Conservation (phyloP, 345 rosid genomes). For the Gossypioides kirkii region DNA sequence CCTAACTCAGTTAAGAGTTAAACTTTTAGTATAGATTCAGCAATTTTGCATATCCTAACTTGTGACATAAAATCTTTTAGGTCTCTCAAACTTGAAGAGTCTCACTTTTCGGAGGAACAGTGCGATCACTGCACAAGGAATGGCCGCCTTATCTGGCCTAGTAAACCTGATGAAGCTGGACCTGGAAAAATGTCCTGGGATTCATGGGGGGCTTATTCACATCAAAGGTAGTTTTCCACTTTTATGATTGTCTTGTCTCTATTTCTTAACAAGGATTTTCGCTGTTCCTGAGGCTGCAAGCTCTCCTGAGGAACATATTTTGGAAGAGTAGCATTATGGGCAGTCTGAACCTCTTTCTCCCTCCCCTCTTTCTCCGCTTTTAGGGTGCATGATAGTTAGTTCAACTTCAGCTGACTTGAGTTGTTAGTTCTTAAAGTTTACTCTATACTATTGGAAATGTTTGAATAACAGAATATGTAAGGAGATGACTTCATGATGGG, state of each 20-base stretch:
- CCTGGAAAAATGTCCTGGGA: constrained; percentile 82
- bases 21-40: not conserved
- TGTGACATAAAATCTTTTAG: constrained; percentile 37
- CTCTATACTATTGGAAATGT: not conserved
- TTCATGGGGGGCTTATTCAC: constrained; percentile 69
- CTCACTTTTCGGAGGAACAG: constrained; percentile 71
- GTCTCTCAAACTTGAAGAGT: constrained; percentile 61
- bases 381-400: not conserved
- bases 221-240: constrained; percentile 25
- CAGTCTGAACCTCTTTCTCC: not conserved
- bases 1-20: too few species aligned
- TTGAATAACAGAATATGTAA: not conserved
- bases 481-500: not conserved
- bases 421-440: not conserved
- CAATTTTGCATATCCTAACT: not conserved
- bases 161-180: constrained; percentile 69
- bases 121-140: constrained; percentile 63
- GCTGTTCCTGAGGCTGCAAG: not conserved
- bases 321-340: not conserved
- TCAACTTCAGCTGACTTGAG: not conserved
- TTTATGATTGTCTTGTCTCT: not conserved
- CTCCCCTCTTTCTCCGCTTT: not conserved
- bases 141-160: constrained; percentile 58
- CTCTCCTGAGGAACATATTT: not conserved
- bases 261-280: not conserved